phyloP scores from a whole-genome alignment of 179 eudicot species.

The Sideroxylon spinosum region DNA sequence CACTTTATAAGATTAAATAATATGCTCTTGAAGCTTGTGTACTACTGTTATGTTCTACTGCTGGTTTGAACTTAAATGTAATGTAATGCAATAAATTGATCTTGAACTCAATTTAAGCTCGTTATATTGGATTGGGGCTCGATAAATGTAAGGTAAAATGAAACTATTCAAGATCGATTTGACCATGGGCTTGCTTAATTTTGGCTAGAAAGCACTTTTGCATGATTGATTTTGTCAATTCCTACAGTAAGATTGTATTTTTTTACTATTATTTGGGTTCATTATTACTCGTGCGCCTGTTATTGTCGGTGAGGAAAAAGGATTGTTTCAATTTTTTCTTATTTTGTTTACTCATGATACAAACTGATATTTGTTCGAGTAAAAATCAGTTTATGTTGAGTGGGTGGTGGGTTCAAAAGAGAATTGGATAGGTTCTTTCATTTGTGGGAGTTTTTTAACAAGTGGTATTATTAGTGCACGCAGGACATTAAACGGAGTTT shows the following conservation, averaged over 20 bases:
- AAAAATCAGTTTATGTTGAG: background rate
- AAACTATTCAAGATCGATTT: too few relatives aligned
- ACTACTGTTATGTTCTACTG: background rate
- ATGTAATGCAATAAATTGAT: too few relatives aligned
- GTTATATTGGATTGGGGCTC: too few relatives aligned
- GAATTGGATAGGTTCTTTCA: background rate
- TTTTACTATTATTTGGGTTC: background rate
- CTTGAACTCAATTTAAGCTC: too few relatives aligned
- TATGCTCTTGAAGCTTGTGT: background rate
- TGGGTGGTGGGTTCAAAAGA: background rate
- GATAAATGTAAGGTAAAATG: too few relatives aligned
- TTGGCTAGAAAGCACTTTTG: background rate
- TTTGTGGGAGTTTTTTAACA: background rate
- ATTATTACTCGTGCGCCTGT: background rate
- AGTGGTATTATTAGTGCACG: background rate
- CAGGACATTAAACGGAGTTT: background rate
- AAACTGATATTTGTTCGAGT: background rate
- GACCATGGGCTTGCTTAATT: too few relatives aligned
- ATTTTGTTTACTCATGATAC: background rate
- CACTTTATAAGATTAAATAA: background rate
- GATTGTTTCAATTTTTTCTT: background rate
- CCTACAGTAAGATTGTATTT: background rate
- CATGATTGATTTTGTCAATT: background rate
- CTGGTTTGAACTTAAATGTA: background rate
- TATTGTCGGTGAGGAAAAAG: background rate